Evolutionary conservation across 1,284 basidiomycete genomes (phyloP).

Genomic region (Paramarasmius palmivorus): DNA sequence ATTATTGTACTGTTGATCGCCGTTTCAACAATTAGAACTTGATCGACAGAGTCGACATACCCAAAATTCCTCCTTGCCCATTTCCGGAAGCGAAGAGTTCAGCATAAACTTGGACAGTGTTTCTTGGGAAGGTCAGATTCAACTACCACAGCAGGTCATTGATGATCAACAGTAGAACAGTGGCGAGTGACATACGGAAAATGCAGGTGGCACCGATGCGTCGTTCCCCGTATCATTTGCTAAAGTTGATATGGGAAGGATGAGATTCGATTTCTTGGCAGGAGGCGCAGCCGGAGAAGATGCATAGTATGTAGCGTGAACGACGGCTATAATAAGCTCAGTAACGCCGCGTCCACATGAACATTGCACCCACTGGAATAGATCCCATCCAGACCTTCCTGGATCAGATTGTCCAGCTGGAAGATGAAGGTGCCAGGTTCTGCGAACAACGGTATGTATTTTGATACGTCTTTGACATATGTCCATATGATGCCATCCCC

Average conservation of each 20-base stretch:
- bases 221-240: slow-evolving; percentile 63
- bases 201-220: slow-evolving; percentile 71
- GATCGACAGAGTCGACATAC: slow-evolving; percentile 35
- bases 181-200: slow-evolving; percentile 50
- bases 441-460: slow-evolving; percentile 69
- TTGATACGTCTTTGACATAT: slow-evolving; percentile 74
- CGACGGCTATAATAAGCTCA: slow-evolving; percentile 44
- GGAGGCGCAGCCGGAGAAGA: slow-evolving; percentile 57
- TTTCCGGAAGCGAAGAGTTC: slow-evolving; percentile 77
- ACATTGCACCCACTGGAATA: slow-evolving; percentile 57
- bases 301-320: slow-evolving; percentile 70
- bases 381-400: slow-evolving; percentile 57
- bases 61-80: slow-evolving; percentile 77
- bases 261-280: slow-evolving; percentile 59
- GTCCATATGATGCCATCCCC: slow-evolving; percentile 79
- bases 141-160: slow-evolving; percentile 47
- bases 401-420: slow-evolving; percentile 69
- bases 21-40: slow-evolving; percentile 10
- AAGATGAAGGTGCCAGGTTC: slow-evolving; percentile 68
- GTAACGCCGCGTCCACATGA: neutral
- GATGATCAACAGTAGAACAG: neutral
- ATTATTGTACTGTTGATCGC: slow-evolving; percentile 64
- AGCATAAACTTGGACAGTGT: slow-evolving; percentile 67
- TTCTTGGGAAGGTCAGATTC: slow-evolving; percentile 68
- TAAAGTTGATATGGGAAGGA: slow-evolving; percentile 69